Evolutionary conservation across 495 filamentous ascomycete genomes (phyloP).

Genomic region (Entonaema liquescens): DNA sequence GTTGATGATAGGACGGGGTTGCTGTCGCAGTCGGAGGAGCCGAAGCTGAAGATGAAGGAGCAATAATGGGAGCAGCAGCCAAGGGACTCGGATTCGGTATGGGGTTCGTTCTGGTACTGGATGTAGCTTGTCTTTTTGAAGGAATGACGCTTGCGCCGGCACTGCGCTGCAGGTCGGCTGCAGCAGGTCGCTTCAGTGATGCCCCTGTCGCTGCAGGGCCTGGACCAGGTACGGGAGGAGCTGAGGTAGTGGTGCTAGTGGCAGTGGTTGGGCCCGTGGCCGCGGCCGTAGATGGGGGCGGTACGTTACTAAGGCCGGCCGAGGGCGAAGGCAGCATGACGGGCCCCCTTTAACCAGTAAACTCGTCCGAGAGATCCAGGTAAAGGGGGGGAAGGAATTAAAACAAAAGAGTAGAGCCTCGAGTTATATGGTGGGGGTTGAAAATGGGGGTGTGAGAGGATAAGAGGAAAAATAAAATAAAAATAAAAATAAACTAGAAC

Average conservation of each 20-base stretch:
- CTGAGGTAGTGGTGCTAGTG: constrained; percentile 45
- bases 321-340: constrained; percentile 43
- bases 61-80: constrained; percentile 28
- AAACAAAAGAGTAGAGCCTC: constrained; percentile 11
- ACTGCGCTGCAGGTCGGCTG: constrained; percentile 50
- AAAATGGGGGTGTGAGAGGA: background rate
- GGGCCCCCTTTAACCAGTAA: constrained; percentile 39
- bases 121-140: constrained; percentile 48
- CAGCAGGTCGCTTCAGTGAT: constrained; percentile 47
- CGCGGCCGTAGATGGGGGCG: constrained; percentile 38
- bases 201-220: constrained; percentile 47
- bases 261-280: constrained; percentile 37
- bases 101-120: constrained; percentile 37
- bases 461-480: background rate
- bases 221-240: constrained; percentile 42
- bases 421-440: constrained; percentile 6
- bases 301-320: constrained; percentile 41
- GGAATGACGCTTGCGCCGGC: constrained; percentile 47
- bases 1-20: constrained; percentile 39
- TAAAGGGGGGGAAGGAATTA: constrained; percentile 17
- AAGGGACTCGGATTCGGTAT: constrained; percentile 39
- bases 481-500: constrained; percentile 10
- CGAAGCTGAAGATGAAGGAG: constrained; percentile 37
- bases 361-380: constrained; percentile 35
- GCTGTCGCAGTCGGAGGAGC: constrained; percentile 37